Conservation (phyloP, 345 rosid species). For the Balakata baccata region DNA sequence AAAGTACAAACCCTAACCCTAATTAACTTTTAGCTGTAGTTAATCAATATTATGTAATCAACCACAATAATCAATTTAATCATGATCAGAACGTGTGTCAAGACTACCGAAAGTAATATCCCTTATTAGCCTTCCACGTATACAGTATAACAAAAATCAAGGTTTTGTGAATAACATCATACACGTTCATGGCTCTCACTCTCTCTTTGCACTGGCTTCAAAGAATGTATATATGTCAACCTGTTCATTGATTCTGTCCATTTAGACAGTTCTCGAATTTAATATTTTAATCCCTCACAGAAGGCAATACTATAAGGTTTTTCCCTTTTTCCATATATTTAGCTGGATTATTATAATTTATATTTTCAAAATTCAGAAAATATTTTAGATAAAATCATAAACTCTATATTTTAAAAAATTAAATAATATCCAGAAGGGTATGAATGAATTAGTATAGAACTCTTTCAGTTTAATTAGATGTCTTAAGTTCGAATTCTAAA, state of each 20-base stretch:
- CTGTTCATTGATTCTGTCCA: neutral
- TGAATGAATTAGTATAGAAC: no score
- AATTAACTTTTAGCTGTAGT: neutral
- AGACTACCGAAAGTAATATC: slow-evolving; percentile 27
- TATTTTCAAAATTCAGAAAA: no score
- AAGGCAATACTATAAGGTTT: no score
- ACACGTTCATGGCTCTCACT: neutral
- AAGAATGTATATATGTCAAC: neutral
- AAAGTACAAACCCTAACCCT: slow-evolving; percentile 6
- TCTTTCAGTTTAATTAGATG: no score
- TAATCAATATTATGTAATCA: neutral
- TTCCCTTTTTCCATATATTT: no score
- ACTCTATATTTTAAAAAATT: no score
- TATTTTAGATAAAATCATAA: no score
- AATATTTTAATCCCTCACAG: neutral
- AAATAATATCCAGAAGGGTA: no score
- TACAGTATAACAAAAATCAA: slow-evolving; percentile 12
- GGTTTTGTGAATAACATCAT: neutral
- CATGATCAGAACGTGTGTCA: slow-evolving; percentile 27
- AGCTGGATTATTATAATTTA: no score
- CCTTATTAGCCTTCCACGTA: slow-evolving; percentile 21
- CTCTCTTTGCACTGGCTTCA: neutral
- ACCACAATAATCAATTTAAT: slow-evolving; percentile 7
- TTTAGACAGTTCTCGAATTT: neutral
- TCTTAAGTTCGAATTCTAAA: no score